Base-by-base conservation (phyloP, 1,284 basidiomycete genomes). In the Tylopilus orsonianus region DNA sequence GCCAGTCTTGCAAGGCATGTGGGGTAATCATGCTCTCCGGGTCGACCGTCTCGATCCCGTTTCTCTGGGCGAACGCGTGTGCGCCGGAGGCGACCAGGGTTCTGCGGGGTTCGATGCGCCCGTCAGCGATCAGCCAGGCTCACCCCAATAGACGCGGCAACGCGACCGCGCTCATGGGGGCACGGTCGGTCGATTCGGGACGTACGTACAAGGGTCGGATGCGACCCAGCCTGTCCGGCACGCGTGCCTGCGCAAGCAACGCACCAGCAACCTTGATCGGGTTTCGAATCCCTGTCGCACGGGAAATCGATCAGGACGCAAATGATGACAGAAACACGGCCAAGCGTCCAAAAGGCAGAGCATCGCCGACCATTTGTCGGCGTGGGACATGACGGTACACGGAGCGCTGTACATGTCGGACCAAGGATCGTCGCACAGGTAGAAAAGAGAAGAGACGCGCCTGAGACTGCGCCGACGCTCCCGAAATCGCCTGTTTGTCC, bases 381-480 rank as follows among this genome's bases (percentile, higher is more conserved):
- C 12, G 35, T 38, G 26, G 34, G 22, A 29, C 14, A 3, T 13
- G 16, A 29, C 8, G 19, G 20, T 8, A n/a, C 8, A 10, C 6
- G 9, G 3, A 10, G 13, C 14, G 29, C 41, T 47, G 13, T 22
- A 19, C 29, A 24, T 8, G 50, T 55, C 46, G 23, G 23, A 55
- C 41, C 52, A 53, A 37, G 20, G 22, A 19, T 51, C 56, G 22
- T 56, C 35, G 13, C 0, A 33, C 6, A 9, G 27, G 4, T 1
- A 16, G 5, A 8, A 41, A 8, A 7, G 38, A 14, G 24, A 12
- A n/a, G 22, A 20, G 19, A 62, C 66, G 30, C 57, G 81, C 86
- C 85, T 63, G 80, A 71, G 20, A 87, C 71, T 3, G 87, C 86
- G 41, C 83, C 87, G 14, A 84, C 78, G 54, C 82, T 80, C 20